phyloP scores from a whole-genome alignment of 2,329 filamentous ascomycete genomes.

The Cytospora piceicola region DNA sequence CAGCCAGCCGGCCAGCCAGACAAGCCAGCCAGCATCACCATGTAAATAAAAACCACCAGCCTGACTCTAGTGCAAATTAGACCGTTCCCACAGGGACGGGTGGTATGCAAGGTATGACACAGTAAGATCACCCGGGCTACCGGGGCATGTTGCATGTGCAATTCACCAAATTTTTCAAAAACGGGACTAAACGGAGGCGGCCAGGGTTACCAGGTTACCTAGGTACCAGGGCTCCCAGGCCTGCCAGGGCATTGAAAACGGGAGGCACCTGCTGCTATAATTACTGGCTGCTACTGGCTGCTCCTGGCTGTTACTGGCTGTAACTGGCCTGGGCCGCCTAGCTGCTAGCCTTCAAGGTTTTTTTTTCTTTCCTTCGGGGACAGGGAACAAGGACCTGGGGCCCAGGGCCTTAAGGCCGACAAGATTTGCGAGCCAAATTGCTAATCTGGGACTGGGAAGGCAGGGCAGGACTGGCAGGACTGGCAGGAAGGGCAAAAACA shows the following conservation, averaged over 20 bases:
- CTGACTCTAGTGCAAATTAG: background rate
- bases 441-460: conserved; percentile 28
- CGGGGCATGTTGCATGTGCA: background rate
- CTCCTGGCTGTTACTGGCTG: too few species aligned
- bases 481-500: conserved; percentile 17
- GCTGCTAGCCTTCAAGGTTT: background rate
- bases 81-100: conserved; percentile 1
- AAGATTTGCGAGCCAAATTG: conserved; percentile 24
- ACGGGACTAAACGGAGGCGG: background rate
- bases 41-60: too few species aligned
- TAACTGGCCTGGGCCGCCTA: background rate
- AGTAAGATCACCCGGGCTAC: conserved; percentile 1
- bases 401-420: conserved; percentile 1
- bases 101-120: background rate
- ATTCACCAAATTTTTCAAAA: background rate
- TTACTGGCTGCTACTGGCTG: too few species aligned
- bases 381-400: background rate
- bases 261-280: background rate
- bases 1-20: background rate
- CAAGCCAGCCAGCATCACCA: background rate
- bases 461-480: too few species aligned
- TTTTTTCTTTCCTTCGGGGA: conserved; percentile 1
- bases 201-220: background rate
- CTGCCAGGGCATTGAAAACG: background rate
- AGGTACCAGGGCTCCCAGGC: too few species aligned